Conservation (phyloP, 495 filamentous ascomycete species). For the Tuber microsphaerosporum region DNA sequence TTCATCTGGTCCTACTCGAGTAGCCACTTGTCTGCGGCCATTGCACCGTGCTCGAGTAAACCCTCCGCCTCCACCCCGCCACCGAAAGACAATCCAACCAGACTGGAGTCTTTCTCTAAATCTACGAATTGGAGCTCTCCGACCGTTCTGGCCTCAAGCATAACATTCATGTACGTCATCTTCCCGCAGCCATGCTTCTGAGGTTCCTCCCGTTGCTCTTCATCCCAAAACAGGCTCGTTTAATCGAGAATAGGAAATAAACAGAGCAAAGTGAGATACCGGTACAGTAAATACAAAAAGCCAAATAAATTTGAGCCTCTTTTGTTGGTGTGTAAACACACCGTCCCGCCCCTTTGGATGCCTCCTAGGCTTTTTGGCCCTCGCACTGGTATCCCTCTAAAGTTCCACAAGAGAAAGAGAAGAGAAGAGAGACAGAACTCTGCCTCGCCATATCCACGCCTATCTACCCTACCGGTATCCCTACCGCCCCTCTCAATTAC, state of each 20-base stretch:
- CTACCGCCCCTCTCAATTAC: neutral
- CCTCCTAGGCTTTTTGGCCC: neutral
- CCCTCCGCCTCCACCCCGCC: neutral
- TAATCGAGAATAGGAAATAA: constrained; percentile 3
- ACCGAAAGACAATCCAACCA: neutral
- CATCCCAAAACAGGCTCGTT: constrained; percentile 1
- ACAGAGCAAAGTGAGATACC: neutral
- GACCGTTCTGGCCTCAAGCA: neutral
- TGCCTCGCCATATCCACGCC: neutral
- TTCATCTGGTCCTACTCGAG: neutral
- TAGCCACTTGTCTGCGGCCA: neutral
- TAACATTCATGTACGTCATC: constrained; percentile 4
- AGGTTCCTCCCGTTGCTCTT: neutral
- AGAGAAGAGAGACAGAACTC: neutral
- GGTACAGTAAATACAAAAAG: neutral
- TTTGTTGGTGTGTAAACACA: neutral
- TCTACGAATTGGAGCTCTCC: neutral
- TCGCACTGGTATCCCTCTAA: neutral
- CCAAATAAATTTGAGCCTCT: neutral
- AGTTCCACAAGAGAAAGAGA: neutral
- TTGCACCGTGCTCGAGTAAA: neutral
- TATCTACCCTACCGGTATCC: neutral
- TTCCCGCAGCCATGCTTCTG: neutral
- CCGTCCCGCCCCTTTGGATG: neutral
- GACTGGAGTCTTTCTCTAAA: neutral